Evolutionary conservation across 2,329 filamentous ascomycete species (phyloP), one percentile per base, ranked within the genome.

Genomic region (Peltaster fructicola): DNA sequence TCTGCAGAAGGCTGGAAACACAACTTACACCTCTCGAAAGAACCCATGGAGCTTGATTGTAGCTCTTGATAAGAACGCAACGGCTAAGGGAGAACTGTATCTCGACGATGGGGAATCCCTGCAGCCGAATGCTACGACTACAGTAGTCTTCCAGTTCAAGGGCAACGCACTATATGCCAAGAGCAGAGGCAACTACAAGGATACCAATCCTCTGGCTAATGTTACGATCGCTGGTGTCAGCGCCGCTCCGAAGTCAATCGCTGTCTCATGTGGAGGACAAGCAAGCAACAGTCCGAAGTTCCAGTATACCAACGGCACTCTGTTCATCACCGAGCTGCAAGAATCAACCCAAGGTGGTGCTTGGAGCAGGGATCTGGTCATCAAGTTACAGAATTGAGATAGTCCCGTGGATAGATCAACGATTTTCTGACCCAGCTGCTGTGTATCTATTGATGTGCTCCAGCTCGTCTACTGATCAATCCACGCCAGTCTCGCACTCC

Each of bases 71-170:
- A 29, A 33, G 26, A 24, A 39, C 15, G 36, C 34, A 1, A 18
- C 27, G 14, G 39, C 37, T 0, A 24, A 26, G 7, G 37, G 37
- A 6, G 28, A 32, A 12, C 22, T 44, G 15, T 44, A 38, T 17
- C 30, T 44, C 3, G 40, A 44, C 22, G 39, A 44, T 16, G 40
- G 40, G 5, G 32, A 37, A n/a, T 33, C 25, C 18, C 25, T 43
- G 2, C 30, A 30, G 8, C 40, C 34, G 23, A 36, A 34, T n/a
- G 34, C 34, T 4, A 42, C 40, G 4, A 42, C n/a, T 15, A 4
- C 4, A n/a, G 10, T 7, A 8, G 6, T 22, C 3, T 14, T 14
- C 15, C 11, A 5, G 2, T n/a, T n/a, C n/a, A n/a, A 22, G 10
- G n/a, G 14, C 17, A 10, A 23, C 22, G 4, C 14, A 6, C 10